These are phyloP conservation scores for Gossypium arboreum DNA, from an alignment of 345 rosid species.

Conservation along the genomic window DNA sequence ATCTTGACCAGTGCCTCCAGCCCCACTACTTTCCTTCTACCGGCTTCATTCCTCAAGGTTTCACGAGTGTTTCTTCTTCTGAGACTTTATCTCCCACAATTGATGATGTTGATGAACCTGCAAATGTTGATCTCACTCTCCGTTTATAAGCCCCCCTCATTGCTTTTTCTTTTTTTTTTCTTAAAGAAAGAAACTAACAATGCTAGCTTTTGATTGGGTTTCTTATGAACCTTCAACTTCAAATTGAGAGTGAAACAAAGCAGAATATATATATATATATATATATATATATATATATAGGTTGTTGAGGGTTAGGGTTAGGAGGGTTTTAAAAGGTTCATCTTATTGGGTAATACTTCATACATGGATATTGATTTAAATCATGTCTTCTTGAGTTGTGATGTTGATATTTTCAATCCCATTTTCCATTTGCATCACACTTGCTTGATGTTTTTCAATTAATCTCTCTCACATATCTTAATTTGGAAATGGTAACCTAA, in stretches of 20 bases:
- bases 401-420: neutral
- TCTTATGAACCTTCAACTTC: neutral
- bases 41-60: conserved; percentile 5
- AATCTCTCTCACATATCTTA: neutral
- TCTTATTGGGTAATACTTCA: neutral
- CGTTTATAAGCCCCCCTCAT: conserved; percentile 24
- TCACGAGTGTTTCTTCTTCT: neutral
- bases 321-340: neutral
- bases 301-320: neutral
- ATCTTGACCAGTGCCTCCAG: conserved; percentile 15
- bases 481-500: neutral
- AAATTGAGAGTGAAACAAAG: neutral
- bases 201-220: neutral
- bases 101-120: conserved; percentile 25
- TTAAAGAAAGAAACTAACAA: neutral
- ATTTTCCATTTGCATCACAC: neutral
- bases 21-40: conserved; percentile 10
- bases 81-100: conserved; percentile 7
- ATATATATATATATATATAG: neutral
- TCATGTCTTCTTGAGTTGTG: neutral
- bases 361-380: neutral
- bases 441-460: neutral
- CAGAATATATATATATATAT: too few species aligned
- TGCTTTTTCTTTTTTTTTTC: neutral
- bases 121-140: conserved; percentile 42